Evolutionary conservation across 306 rosid species (phyloP), one percentile per base, ranked within the genome.

Genomic region (Acacia confusa): DNA sequence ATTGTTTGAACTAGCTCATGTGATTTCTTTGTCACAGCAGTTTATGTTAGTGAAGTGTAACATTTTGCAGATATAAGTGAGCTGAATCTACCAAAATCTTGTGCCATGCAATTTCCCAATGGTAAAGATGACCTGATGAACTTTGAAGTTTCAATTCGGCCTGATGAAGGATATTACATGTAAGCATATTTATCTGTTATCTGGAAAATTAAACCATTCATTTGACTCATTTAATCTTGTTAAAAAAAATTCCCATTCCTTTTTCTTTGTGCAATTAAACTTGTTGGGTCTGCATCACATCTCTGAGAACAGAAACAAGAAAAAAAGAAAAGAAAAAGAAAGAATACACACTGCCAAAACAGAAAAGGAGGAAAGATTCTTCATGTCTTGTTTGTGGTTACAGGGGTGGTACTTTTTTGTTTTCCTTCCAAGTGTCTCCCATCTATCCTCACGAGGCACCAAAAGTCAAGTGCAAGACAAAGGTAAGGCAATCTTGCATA

Each of bases 71-170:
- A 96, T 84, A 96, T 96, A 58, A 86, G 90, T 79, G 99, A 96
- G 92, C 89, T 96, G 89, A 96, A 88, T 87, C 94, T 93, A 36
- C 97, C 99, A 47, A 90, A 91, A 76, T 88, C 99, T 20, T 96
- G 99, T 66, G 34, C 64, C 78, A 92, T 93, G 43, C 81, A 84
- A 75, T 96, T 96, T 87, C 97, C 98, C 70, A 93, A 92, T 83
- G 97, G 99, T 82, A 91, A 92, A 90, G 97, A 96, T 88, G 97
- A 96, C 72, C 90, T 96, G 75, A 96, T 92, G 98, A 92, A 92
- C 89, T 93, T 96, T 8, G 99, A 93, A 82, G 98, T 96, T 84
- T 57, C 97, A 63, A 92, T 96, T 84, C 94, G 89, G 68, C 99
- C 97, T 10, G 99, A 96, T 83, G 99, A 96, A 78, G 98, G 98